Evolutionary conservation across 768 basidiomycete species (phyloP).

Genomic region (Tubosaeta brunneosetosa): DNA sequence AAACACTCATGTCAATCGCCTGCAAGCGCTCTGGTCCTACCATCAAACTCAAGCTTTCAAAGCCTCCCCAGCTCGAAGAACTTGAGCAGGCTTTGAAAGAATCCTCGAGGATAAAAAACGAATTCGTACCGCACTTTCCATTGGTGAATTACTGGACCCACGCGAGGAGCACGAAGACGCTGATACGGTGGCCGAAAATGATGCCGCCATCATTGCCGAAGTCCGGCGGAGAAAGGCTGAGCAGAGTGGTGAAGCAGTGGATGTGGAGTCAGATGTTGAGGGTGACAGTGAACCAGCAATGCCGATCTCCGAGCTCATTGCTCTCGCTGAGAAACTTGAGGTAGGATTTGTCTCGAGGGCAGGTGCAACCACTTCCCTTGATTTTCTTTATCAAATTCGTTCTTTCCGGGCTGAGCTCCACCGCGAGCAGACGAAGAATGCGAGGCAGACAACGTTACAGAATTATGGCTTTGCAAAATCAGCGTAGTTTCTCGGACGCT

Average conservation of each 20-base stretch:
- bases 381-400: neutral
- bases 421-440: too few species aligned
- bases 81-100: neutral
- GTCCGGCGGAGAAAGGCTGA: neutral
- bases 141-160: neutral
- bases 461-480: neutral
- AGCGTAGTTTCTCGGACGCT: neutral
- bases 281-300: neutral
- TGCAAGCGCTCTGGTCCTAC: neutral
- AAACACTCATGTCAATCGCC: neutral
- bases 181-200: neutral
- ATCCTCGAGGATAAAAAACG: neutral
- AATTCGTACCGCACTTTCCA: neutral
- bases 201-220: neutral
- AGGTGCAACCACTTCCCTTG: neutral
- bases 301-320: neutral
- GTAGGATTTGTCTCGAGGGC: neutral
- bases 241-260: neutral
- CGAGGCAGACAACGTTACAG: neutral
- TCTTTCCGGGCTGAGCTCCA: neutral
- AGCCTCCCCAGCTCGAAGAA: neutral
- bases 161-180: neutral
- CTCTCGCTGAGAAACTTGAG: neutral
- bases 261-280: neutral
- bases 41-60: neutral